A percentile compares a stretch with the other conserved stretches of the same genome.
phyloP scores from a whole-genome alignment of 2,329 filamentous ascomycete species.

The Colletotrichum sp. region DNA sequence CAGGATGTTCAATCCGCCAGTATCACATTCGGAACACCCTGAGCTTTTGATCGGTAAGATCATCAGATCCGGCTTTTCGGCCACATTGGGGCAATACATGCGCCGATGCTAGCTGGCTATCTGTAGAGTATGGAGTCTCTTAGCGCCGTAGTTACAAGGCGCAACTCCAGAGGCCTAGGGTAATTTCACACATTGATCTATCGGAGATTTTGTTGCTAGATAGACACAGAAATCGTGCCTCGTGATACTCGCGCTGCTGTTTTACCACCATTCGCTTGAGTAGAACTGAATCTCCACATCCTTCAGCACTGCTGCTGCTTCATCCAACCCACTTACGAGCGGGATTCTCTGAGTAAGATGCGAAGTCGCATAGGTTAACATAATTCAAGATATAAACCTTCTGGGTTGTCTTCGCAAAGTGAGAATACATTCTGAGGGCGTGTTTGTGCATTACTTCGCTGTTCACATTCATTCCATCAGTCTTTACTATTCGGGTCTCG shows the following conservation, averaged over 20 bases:
- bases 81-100: not conserved
- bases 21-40: accelerated
- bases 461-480: not conserved
- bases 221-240: not conserved
- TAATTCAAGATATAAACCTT: not conserved
- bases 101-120: not conserved
- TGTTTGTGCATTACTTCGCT: not conserved
- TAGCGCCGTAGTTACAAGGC: not conserved
- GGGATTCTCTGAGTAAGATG: not conserved
- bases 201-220: not conserved
- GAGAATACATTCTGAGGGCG: not conserved
- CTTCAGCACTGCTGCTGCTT: not conserved
- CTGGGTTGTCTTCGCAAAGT: accelerated
- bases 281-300: not conserved
- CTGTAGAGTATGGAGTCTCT: not conserved
- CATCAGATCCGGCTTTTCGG: not conserved
- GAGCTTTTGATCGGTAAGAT: accelerated
- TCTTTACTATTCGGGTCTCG: not conserved
- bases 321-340: not conserved
- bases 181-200: not conserved
- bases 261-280: not conserved
- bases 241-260: not conserved
- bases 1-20: not conserved
- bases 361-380: accelerated
- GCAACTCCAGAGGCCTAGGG: not conserved